phyloP scores from a whole-genome alignment of 2,329 filamentous ascomycete genomes.

The Neocucurbitaria cava region DNA sequence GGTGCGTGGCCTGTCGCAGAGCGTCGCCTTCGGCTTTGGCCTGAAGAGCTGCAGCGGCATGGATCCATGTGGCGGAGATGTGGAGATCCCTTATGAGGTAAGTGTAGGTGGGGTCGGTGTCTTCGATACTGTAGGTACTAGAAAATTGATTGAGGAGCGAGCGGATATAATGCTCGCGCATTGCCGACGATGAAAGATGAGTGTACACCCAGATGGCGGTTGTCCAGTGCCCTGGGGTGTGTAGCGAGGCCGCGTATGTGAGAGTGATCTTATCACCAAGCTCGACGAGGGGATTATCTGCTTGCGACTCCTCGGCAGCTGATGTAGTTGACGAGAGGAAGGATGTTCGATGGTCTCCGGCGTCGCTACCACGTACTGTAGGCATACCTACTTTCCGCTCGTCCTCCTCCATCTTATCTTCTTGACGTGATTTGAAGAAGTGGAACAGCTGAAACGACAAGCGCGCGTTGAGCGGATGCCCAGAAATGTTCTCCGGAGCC shows the following conservation, averaged over 20 bases:
- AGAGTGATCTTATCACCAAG: constrained; percentile 63
- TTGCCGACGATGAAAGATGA: constrained; percentile 70
- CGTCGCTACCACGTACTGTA: constrained; percentile 27
- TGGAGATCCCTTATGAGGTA: constrained; percentile 69
- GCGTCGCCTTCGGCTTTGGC: constrained; percentile 77
- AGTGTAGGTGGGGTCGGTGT: constrained; percentile 63
- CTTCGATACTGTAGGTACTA: constrained; percentile 65
- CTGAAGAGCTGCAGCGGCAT: constrained; percentile 83
- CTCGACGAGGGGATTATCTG: constrained; percentile 66
- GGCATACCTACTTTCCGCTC: constrained; percentile 44
- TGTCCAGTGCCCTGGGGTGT: constrained; percentile 45
- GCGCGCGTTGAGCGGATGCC: constrained; percentile 76
- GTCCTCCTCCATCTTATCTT: constrained; percentile 31
- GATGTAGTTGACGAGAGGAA: constrained; percentile 42
- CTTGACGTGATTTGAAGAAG: constrained; percentile 46
- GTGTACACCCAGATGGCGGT: constrained; percentile 76
- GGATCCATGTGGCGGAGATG: constrained; percentile 81
- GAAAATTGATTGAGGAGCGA: constrained; percentile 67
- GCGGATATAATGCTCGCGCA: constrained; percentile 75
- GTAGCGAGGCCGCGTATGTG: constrained; percentile 46
- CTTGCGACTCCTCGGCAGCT: constrained; percentile 55
- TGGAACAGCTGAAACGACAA: constrained; percentile 86
- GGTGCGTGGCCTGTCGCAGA: constrained; percentile 64
- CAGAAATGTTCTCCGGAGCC: constrained; percentile 76
- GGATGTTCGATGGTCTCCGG: constrained; percentile 23